Evolutionary conservation across 2,329 filamentous ascomycete genomes (phyloP).

Genomic region (Chaetothyriales sp.): DNA sequence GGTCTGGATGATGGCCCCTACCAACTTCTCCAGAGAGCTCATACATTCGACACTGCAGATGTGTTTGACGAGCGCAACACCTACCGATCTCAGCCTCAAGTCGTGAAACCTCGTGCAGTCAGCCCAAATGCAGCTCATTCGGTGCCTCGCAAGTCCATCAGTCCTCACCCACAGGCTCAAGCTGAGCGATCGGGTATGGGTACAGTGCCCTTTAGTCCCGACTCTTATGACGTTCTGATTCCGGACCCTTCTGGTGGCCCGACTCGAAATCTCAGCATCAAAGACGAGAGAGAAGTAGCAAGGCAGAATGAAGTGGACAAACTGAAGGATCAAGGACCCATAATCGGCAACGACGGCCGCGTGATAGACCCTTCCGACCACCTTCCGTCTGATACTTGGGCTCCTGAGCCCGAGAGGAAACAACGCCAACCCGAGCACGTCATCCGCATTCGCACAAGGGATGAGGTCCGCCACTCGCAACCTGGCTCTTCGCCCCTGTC

Average conservation of each 20-base stretch:
- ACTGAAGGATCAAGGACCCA: conserved; percentile 38
- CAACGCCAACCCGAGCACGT: conserved; percentile 35
- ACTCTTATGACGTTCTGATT: conserved; percentile 48
- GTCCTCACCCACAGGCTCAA: conserved; percentile 37
- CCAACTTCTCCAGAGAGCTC: conserved; percentile 6
- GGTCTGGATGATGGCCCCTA: conserved; percentile 1
- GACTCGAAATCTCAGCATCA: conserved; percentile 25
- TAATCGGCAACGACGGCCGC: conserved; percentile 50
- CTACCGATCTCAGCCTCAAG: conserved; percentile 21
- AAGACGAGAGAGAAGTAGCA: conserved; percentile 27
- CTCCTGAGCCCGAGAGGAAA: conserved; percentile 51
- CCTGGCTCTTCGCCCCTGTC: conserved; percentile 14
- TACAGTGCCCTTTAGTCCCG: conserved; percentile 45
- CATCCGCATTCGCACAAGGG: conserved; percentile 30
- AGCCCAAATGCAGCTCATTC: conserved; percentile 28
- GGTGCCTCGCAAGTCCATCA: conserved; percentile 44
- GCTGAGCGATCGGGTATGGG: conserved; percentile 27
- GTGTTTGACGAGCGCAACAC: conserved; percentile 9
- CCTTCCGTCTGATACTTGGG: conserved; percentile 51
- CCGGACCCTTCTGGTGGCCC: conserved; percentile 30
- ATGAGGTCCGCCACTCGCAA: conserved; percentile 11
- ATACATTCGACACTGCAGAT: conserved; percentile 10
- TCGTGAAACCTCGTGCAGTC: conserved; percentile 28
- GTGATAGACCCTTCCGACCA: conserved; percentile 55
- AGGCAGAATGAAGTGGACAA: conserved; percentile 26